Base-by-base conservation (phyloP, 257 asterid genomes). In the Solanum ossicruentum region DNA sequence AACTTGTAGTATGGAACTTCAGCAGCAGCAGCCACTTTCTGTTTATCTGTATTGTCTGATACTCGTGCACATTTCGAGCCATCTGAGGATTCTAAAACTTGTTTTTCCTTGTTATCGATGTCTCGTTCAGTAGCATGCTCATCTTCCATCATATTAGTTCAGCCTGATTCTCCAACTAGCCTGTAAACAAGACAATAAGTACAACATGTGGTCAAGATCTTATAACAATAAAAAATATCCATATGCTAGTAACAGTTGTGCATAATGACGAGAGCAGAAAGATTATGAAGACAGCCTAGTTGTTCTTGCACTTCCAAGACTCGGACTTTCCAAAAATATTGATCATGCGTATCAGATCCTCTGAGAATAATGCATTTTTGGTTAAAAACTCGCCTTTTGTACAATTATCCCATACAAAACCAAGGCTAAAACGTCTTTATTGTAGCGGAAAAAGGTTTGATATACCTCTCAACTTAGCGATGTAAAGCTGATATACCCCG, bases 1-100 rank as follows among this genome's bases (percentile, higher is more conserved):
- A 95, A 93, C 89, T 92, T 95, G 85, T 87, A 81, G 79, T 92
- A 94, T 0, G 99, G 91, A 45, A 93, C 97, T 0, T 90, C 72
- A 11, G 87, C 82, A 1, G 60, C 81, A n/a, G 71, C 55, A 10
- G 80, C 28, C 13, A 87, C 86, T 57, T 84, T 84, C 6, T 88
- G 63, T 39, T 83, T 86, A 20, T 77, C 41, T 12, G 67, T 71
- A 65, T 85, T 63, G 57, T 84, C 54, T 7, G 81, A 20, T 77
- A 26, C 82, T 78, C 26, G 10, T 26, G 47, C 2, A 51, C 15
- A 26, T 26, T 0, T 78, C 5, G 65, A 52, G 5, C 82, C 65
- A 15, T 52, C 65, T 78, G 65, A 28, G 49, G 82, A 78, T 52
- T 9, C 65, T 77, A 16, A 5, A 11, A 52, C 65, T 10, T 10